Base-by-base conservation (phyloP, 2,329 filamentous ascomycete genomes). In the Fusarium goolgardi region DNA sequence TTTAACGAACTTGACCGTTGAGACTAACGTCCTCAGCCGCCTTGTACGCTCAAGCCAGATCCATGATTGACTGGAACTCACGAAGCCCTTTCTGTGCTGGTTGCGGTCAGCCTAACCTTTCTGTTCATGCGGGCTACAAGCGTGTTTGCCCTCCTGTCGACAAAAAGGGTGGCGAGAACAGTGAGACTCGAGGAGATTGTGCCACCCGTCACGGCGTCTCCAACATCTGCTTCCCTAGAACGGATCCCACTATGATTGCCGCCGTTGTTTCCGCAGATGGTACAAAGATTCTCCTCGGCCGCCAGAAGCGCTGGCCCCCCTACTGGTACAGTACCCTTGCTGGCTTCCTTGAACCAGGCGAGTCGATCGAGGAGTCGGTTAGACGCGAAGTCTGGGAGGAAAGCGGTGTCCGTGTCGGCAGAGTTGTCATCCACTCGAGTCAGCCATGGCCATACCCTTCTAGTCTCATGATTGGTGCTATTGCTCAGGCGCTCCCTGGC, bases 231-330 rank as follows among this genome's bases (percentile, higher is more conserved):
- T 98, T 97, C 83, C 95, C 95, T 4, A 88, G 94, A 51, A 97
- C 95, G 3, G 94, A 97, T 73, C 94, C 94, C 1, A 97, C 93
- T 29, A 94, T 98, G 77, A 99, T 99, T 80, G 94, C 96, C 81
- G 95, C 94, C 1, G 90, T 97, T 13, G 87, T 98, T 32, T 96
- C 91, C 54, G 84, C 90, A 51, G 92, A 96, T 71, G 91, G 91
- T 50, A 86, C 90, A 69, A 88, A 88, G 64, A 81, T 97, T 39
- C 87, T 99, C 10, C 90, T 99, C 1, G 96, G 96, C 37, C 90
- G 96, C 16, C 89, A 92, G 75, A 92, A 91, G 79, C 87, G 92
- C 54, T 99, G 90, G 86, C 96, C 96, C 1, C 84, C 87, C 2
- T 77, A 91, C 77, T 97, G 91, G 92, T 97, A 95, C 83, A 93